A percentile compares a stretch with the other conserved stretches of the same genome.
These are phyloP conservation scores for Fraxinus anomala DNA, from an alignment of 257 asterid species.

Conservation along the genomic window DNA sequence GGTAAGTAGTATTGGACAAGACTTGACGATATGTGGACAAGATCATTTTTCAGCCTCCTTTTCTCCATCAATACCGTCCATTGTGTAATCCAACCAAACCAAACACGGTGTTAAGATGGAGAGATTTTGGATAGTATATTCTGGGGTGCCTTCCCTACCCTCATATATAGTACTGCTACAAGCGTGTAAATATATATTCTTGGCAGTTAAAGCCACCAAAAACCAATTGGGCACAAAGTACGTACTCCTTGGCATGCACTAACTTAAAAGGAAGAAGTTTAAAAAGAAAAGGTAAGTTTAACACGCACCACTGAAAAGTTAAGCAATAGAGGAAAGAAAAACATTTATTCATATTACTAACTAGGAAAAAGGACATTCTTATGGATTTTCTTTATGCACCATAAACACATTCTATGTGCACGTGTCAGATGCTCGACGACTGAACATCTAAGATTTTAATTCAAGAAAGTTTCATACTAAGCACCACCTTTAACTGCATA, in stretches of 20 bases:
- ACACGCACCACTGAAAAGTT: not conserved
- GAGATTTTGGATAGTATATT: not conserved
- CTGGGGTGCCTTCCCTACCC: not conserved
- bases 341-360: not conserved
- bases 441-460: constrained; percentile 6
- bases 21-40: too few relatives aligned
- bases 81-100: not conserved
- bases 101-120: not conserved
- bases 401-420: not conserved
- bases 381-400: not conserved
- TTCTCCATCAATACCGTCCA: not conserved
- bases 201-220: not conserved
- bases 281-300: not conserved
- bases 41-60: not conserved
- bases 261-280: not conserved
- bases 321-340: not conserved
- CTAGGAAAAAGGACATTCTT: not conserved
- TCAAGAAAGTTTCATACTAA: constrained; percentile 10
- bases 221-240: not conserved
- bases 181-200: not conserved
- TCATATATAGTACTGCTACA: not conserved
- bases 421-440: not conserved
- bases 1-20: not conserved
- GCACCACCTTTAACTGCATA: constrained; percentile 17
- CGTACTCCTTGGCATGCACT: not conserved